Base-by-base conservation (phyloP, 1,284 basidiomycete species). In the Naganishia sp. region DNA sequence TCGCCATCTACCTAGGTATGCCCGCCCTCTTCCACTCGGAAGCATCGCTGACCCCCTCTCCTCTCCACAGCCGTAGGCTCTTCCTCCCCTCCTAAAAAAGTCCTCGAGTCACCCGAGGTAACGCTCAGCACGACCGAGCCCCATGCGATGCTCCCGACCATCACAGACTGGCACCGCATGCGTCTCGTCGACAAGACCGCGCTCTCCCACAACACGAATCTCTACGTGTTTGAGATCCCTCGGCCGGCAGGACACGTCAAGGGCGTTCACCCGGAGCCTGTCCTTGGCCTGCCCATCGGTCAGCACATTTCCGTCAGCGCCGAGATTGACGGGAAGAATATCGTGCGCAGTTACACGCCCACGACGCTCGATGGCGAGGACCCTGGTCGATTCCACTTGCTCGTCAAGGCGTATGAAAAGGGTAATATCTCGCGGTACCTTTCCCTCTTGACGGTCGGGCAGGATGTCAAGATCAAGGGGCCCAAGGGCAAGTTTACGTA, bases 391-490 rank as follows among this genome's bases (percentile, higher is more conserved):
- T 98, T 99, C 77, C 94, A 98, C 79, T 86, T 99, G 66, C 85
- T 99, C 74, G 89, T 99, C 83, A 99, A 99, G 88, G 93, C 93
- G 6, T 99, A 99, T 78, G 92, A 95, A 75, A 88, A 92, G 78
- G 96, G 96, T 68, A 98, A 97, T 82, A 90, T 99, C 76, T 98
- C 95, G 23, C 87, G 88, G 70, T 86, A 90, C 80, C 84, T 96
- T 74, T 86, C 85, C 52, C 81, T 86, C 63, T 85, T 94, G 78
- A 92, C 89, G 73, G 83, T 95, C 70, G 92, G 93, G 64, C 88
- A 95, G 79, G 87, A 84, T 50, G 83, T 97, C 72, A 87, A 88
- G 72, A 86, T 98, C 83, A 96, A 93, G 80, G 95, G 95, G 2
- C 95, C 95, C 72, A 96, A 92, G 82, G 95, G 95, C 68, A 88